Conservation (phyloP, 2,329 filamentous ascomycete genomes). For the Microcyclosporella mali region DNA sequence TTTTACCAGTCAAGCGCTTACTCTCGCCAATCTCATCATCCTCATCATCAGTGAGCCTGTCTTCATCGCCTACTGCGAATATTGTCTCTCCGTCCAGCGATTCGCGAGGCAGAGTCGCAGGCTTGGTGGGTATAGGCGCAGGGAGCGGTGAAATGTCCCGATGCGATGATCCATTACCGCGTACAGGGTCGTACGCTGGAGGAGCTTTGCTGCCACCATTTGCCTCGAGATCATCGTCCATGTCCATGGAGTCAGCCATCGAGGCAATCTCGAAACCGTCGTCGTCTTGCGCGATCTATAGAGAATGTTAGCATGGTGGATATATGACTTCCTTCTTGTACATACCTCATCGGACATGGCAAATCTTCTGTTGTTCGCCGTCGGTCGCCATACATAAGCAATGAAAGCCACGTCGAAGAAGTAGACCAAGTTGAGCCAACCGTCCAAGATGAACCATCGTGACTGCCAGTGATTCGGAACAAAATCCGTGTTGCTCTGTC, state of each 20-base stretch:
- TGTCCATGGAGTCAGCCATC: conserved; percentile 68
- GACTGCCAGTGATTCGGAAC: conserved; percentile 97
- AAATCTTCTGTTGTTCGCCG: conserved; percentile 91
- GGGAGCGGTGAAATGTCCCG: conserved; percentile 46
- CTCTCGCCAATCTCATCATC: conserved; percentile 33
- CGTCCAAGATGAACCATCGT: conserved; percentile 93
- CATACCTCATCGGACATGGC: conserved; percentile 93
- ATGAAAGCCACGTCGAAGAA: conserved; percentile 88
- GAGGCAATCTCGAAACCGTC: conserved; percentile 96
- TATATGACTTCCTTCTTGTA: neutral
- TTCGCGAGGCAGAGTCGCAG: conserved; percentile 47
- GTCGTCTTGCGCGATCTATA: conserved; percentile 85
- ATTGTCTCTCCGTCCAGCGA: conserved; percentile 86
- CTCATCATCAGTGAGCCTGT: conserved; percentile 76
- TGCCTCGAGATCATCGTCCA: conserved; percentile 44
- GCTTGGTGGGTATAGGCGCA: conserved; percentile 47
- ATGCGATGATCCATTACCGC: conserved; percentile 15
- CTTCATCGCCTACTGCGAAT: conserved; percentile 84
- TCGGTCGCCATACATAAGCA: conserved; percentile 93
- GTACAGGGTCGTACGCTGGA: conserved; percentile 37
- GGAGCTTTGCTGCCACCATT: conserved; percentile 26
- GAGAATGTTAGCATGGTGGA: conserved; percentile 1
- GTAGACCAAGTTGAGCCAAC: conserved; percentile 96
- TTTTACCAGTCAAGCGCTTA: conserved; percentile 44
- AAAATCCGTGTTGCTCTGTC: conserved; percentile 76